Base-by-base conservation (phyloP, 768 basidiomycete genomes). In the Clitopilus hobsonii region DNA sequence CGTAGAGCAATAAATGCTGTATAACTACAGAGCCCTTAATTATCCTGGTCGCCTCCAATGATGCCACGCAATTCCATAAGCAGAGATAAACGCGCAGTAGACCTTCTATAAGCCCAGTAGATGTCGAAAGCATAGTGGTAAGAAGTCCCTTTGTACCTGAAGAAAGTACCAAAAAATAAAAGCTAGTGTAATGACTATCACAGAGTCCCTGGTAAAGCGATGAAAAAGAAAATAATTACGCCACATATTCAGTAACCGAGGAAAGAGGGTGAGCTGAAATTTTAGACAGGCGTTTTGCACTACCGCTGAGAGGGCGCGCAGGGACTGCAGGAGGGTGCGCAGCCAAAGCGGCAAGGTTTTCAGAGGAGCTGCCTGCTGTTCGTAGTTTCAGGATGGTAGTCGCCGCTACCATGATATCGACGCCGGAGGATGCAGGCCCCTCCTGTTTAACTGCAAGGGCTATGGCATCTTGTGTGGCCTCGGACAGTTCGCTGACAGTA, bases 361-460 rank as follows among this genome's bases (percentile, higher is more conserved):
- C 57, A 51, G 61, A 58, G 53, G 61, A 59, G 52, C 60, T 65
- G 51, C 55, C 60, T 27, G 74, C 67, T 51, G 73, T 71, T 54
- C 74, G 71, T 26, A 74, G 70, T 63, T 74, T 78, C 23, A 80
- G 68, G 54, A 80, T 77, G 10, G 75, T 75, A 27, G 76, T 76
- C 36, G 89, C 88, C 2, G 88, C 84, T 63, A 88, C 84, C 62
- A 91, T 77, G 60, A 91, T 88, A 61, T 91, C 89, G 51, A 92
- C 85, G 63, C 90, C 90, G 53, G 84, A 89, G 29, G 88, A 87
- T 38, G 79, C 68, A 14, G 84, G 81, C 26, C 88, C 88, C 36
- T 84, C 83, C 65, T 85, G 82, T 63, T 86, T 87, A 32, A 93
- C 89, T 32, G 91, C 91, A 64, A 86, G 82, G 28, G 89, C 91